Evolutionary conservation across 768 basidiomycete genomes (phyloP).

Genomic region (Phaeotremella fagi): DNA sequence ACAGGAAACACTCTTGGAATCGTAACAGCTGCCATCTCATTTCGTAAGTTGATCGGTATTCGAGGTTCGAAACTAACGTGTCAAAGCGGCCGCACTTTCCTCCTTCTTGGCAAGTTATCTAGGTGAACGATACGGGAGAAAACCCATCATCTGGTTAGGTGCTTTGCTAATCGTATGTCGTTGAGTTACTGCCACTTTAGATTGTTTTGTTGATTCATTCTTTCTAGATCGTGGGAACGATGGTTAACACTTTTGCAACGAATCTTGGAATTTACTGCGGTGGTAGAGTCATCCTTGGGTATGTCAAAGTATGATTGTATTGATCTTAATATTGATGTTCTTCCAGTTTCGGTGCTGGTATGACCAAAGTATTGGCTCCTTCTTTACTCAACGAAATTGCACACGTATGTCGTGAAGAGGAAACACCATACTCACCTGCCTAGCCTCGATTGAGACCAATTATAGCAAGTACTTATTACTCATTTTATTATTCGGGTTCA

Average conservation of each 20-base stretch:
- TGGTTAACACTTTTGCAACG: conserved; percentile 16
- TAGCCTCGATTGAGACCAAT: neutral
- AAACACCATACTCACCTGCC: no score
- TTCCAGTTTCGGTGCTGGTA: neutral
- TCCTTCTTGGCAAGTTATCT: conserved; percentile 1
- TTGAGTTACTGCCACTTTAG: neutral
- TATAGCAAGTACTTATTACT: conserved; percentile 10
- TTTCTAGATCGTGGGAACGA: conserved; percentile 2
- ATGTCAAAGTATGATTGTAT: conserved; percentile 16
- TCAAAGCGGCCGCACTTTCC: neutral
- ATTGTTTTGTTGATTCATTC: neutral
- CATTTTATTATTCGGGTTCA: neutral
- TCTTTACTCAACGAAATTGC: conserved; percentile 50
- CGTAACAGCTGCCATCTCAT: conserved; percentile 23
- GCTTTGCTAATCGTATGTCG: neutral
- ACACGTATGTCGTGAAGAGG: conserved; percentile 52
- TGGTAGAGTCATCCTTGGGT: conserved; percentile 51
- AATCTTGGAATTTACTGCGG: conserved; percentile 26
- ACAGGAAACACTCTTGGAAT: conserved; percentile 24
- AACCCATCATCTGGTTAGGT: neutral
- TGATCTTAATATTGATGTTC: neutral
- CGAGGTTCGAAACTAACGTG: neutral
- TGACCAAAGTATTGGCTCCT: conserved; percentile 53
- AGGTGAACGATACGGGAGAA: conserved; percentile 6
- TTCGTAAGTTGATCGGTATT: conserved; percentile 5